A percentile compares a stretch with the other conserved stretches of the same genome.
These are phyloP conservation scores for Diaporthe citri DNA, from an alignment of 2,329 filamentous ascomycete genomes.

Conservation along the genomic window DNA sequence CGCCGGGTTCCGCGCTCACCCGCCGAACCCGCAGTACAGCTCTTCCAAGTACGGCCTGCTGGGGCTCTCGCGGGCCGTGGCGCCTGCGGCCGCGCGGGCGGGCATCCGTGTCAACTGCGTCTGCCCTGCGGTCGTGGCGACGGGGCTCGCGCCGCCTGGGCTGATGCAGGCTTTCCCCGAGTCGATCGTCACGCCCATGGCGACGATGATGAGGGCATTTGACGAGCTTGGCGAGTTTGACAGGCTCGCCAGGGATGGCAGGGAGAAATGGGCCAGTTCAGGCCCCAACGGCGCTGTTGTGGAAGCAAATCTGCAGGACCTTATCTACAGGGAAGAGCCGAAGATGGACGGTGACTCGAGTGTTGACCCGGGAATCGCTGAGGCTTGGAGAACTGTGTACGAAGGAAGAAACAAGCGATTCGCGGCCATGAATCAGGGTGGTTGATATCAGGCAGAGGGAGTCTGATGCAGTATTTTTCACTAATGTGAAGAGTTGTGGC, in stretches of 20 bases:
- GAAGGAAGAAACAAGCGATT: conserved; percentile 25
- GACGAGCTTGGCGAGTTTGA: conserved; percentile 33
- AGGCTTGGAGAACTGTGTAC: background rate
- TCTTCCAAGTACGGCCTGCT: conserved; percentile 17
- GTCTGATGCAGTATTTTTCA: too few relatives aligned
- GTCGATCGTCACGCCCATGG: conserved; percentile 25
- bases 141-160: conserved; percentile 20
- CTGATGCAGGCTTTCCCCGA: conserved; percentile 2
- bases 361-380: background rate
- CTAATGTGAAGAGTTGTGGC: too few relatives aligned
- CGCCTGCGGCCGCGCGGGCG: background rate
- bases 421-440: background rate
- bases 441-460: background rate
- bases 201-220: conserved; percentile 21
- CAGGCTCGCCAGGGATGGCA: background rate
- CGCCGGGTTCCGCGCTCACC: background rate
- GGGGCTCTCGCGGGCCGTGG: conserved; percentile 18
- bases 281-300: conserved; percentile 19
- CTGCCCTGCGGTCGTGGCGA: conserved; percentile 25
- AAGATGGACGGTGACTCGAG: background rate
- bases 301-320: conserved; percentile 13
- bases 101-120: conserved; percentile 26
- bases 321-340: conserved; percentile 14
- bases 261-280: background rate
- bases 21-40: conserved; percentile 21